phyloP scores from a whole-genome alignment of 768 basidiomycete species.

The Leucosporidium creatinivorum region DNA sequence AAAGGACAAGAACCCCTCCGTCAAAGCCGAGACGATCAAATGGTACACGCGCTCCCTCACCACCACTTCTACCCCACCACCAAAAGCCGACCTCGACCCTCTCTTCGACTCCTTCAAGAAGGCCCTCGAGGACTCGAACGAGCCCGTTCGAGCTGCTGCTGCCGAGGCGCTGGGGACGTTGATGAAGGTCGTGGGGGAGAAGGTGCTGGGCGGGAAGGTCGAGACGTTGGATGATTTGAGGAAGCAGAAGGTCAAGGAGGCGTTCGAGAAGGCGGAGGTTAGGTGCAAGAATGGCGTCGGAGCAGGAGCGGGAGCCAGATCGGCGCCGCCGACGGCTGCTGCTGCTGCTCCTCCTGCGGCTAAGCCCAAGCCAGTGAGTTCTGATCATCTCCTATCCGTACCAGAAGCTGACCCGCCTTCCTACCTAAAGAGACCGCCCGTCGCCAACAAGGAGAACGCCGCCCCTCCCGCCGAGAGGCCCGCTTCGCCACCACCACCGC shows the following conservation, averaged over 20 bases:
- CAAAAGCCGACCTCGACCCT: conserved; percentile 67
- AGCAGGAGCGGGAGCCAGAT: conserved; percentile 31
- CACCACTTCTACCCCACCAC: conserved; percentile 61
- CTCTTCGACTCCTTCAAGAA: conserved; percentile 66
- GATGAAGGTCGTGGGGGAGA: conserved; percentile 95
- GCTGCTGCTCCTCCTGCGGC: conserved; percentile 42
- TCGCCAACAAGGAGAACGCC: conserved; percentile 5
- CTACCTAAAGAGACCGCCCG: background rate
- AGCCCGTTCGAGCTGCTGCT: conserved; percentile 83
- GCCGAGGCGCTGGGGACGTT: conserved; percentile 77
- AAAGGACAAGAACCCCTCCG: conserved; percentile 89
- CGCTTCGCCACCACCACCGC: conserved; percentile 1
- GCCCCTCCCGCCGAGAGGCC: background rate
- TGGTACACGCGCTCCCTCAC: conserved; percentile 74
- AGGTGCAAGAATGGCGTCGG: conserved; percentile 59
- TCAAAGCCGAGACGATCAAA: conserved; percentile 84
- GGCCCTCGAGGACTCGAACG: conserved; percentile 78
- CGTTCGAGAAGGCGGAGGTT: conserved; percentile 82
- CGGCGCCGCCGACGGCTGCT: conserved; percentile 44
- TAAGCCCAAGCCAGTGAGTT: conserved; percentile 36
- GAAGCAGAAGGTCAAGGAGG: conserved; percentile 88
- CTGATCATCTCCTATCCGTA: background rate
- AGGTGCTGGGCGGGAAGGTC: conserved; percentile 76
- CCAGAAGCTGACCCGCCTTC: background rate
- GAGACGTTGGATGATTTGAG: conserved; percentile 78